Base-by-base conservation (phyloP, 495 filamentous ascomycete genomes). In the Cudoniella acicularis region DNA sequence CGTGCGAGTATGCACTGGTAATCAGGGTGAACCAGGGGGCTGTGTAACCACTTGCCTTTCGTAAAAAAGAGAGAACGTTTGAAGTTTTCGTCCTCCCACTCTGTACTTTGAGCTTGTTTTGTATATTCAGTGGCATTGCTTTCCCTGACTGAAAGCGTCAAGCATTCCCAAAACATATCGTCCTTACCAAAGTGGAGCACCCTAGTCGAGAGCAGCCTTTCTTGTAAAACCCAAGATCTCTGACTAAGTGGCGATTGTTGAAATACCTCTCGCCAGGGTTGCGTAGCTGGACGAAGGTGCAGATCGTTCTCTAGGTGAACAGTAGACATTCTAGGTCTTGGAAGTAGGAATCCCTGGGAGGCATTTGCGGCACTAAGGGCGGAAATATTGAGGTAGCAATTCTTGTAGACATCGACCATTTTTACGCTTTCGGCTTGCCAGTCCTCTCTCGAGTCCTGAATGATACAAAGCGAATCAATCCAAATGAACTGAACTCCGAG, bases 251-350 rank as follows among this genome's bases (percentile, higher is more conserved):
- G 30, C 30, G 13, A 36, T 13, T 36, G 4, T 36, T 36, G 30
- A 36, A 36, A 36, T 36, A 36, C 30, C 30, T 36, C 30, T 36
- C 30, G 30, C 30, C 30, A 36, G 4, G 30, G 30, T 13, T 36
- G 30, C 13, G 30, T 36, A 6, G 6, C 13, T 36, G 30, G 30
- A 13, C 30, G 30, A 36, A 36, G 30, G 30, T 36, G 13, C 13
- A 36, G 13, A 6, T 36, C 30, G 30, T 36, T 36, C 13, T 36
- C 30, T 6, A 36, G 30, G 30, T 36, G 30, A 36, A 36, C 30
- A 13, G 30, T 36, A 4, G 30, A 0, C 70, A 67, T 54, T 70
- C 84, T 11, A n/a, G n/a, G n/a, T n/a, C n/a, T n/a, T n/a, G n/a
- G n/a, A n/a, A n/a, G n/a, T n/a, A n/a, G n/a, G n/a, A n/a, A n/a